phyloP scores from a whole-genome alignment of 805 yeast genomes.

The Ogataea pini region DNA sequence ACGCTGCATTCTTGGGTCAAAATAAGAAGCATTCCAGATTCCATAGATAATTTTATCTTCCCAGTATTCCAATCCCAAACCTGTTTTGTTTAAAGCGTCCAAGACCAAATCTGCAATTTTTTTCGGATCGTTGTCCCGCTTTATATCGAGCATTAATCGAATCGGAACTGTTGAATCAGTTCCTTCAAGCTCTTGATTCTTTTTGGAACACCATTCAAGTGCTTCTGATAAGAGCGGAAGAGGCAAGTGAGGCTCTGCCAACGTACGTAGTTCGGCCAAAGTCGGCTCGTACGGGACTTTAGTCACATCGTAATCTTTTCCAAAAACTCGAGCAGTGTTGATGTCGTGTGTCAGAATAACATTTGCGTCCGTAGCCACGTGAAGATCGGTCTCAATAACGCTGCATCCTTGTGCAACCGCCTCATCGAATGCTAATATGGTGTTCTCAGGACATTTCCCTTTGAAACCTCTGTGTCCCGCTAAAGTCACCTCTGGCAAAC shows the following conservation, averaged over 20 bases:
- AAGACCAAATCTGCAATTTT: conserved; percentile 30
- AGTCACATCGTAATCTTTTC: conserved; percentile 30
- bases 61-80: conserved; percentile 34
- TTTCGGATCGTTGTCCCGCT: conserved; percentile 33
- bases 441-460: conserved; percentile 37
- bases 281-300: conserved; percentile 30
- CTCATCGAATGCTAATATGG: conserved; percentile 37
- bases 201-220: conserved; percentile 41
- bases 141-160: conserved; percentile 44
- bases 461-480: conserved; percentile 27
- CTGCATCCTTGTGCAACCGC: conserved; percentile 37
- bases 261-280: conserved; percentile 32
- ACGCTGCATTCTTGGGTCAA: conserved; percentile 27
- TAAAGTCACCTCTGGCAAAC: neutral
- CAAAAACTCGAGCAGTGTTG: conserved; percentile 35
- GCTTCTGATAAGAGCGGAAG: conserved; percentile 35
- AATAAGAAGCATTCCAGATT: conserved; percentile 37
- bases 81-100: conserved; percentile 21
- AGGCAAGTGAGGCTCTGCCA: conserved; percentile 34
- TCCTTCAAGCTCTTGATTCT: conserved; percentile 34
- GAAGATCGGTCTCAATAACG: conserved; percentile 40
- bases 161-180: conserved; percentile 23
- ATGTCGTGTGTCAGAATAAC: conserved; percentile 40
- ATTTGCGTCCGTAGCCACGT: conserved; percentile 35
- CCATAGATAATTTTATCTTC: conserved; percentile 38